These are phyloP conservation scores for Achaetomium macrosporum DNA, from an alignment of 2,329 filamentous ascomycete genomes.

Conservation along the genomic window DNA sequence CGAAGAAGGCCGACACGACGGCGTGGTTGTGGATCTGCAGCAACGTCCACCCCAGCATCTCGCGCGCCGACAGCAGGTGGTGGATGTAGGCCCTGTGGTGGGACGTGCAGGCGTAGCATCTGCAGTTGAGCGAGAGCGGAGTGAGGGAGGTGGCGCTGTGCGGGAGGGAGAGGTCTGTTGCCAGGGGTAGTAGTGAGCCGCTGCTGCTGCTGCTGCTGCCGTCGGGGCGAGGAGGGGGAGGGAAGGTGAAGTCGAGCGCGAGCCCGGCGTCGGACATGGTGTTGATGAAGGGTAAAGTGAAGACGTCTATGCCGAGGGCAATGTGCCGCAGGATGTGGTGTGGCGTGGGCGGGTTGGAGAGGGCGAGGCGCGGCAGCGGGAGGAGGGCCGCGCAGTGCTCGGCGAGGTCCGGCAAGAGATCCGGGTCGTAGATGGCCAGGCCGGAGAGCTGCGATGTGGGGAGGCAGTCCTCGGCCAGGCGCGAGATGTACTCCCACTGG, in stretches of 20 bases:
- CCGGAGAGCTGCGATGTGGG: constrained; percentile 56
- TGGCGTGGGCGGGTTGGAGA: constrained; percentile 64
- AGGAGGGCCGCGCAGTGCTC: constrained; percentile 47
- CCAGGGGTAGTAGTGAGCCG: constrained; percentile 47
- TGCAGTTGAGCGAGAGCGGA: constrained; percentile 59
- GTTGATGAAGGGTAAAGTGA: constrained; percentile 71
- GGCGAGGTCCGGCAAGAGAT: constrained; percentile 62
- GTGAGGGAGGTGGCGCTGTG: constrained; percentile 55
- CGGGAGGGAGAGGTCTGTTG: constrained; percentile 69
- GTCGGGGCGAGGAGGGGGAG: constrained; percentile 41
- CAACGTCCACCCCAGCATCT: constrained; percentile 94
- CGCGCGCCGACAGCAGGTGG: constrained; percentile 81
- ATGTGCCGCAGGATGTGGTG: constrained; percentile 73
- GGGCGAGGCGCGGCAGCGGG: constrained; percentile 65
- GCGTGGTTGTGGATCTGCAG: constrained; percentile 89
- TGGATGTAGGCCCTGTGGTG: constrained; percentile 86
- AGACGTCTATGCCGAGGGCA: constrained; percentile 70
- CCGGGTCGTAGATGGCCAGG: constrained; percentile 72
- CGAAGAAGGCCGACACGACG: constrained; percentile 67
- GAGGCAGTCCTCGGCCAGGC: constrained; percentile 58
- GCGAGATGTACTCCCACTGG: constrained; percentile 75
- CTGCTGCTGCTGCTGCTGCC: background rate
- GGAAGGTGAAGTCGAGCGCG: constrained; percentile 74
- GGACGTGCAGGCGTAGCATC: constrained; percentile 74
- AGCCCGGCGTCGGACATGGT: constrained; percentile 76